phyloP scores from a whole-genome alignment of 495 filamentous ascomycete species.

The Hypoxylon trugodes region DNA sequence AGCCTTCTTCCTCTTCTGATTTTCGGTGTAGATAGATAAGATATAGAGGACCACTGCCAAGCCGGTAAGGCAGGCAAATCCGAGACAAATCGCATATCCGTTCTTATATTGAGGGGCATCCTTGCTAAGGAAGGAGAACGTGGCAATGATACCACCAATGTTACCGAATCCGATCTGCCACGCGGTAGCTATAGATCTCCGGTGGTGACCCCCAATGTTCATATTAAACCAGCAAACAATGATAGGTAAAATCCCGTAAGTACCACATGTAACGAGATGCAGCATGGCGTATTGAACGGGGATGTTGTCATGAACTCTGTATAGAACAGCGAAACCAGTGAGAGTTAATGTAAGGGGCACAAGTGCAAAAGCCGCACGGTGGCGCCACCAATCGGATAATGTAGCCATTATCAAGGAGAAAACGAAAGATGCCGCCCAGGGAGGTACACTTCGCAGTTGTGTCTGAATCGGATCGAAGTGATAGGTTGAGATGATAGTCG shows the following conservation, averaged over 20 bases:
- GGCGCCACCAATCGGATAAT: conserved; percentile 71
- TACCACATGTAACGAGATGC: conserved; percentile 72
- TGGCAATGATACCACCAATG: conserved; percentile 90
- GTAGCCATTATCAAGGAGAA: conserved; percentile 79
- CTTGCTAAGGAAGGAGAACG: conserved; percentile 77
- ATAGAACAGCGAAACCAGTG: conserved; percentile 74
- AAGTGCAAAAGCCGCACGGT: conserved; percentile 79
- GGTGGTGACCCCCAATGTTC: conserved; percentile 88
- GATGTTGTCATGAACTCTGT: conserved; percentile 68
- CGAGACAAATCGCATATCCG: conserved; percentile 82
- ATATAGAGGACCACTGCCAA: conserved; percentile 69
- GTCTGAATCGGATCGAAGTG: conserved; percentile 74
- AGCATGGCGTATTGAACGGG: conserved; percentile 75
- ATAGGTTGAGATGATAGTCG: conserved; percentile 76
- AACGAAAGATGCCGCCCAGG: conserved; percentile 79
- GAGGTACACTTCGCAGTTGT: conserved; percentile 84
- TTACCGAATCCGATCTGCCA: conserved; percentile 97
- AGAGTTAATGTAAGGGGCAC: conserved; percentile 70
- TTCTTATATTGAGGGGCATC: conserved; percentile 75
- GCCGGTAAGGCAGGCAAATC: conserved; percentile 73
- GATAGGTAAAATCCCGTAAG: conserved; percentile 80
- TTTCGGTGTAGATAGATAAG: conserved; percentile 66
- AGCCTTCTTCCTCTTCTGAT: conserved; percentile 67
- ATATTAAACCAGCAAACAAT: conserved; percentile 94
- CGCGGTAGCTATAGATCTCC: conserved; percentile 81